Evolutionary conservation across 495 filamentous ascomycete species (phyloP).

Genomic region (Neurospora sp.): DNA sequence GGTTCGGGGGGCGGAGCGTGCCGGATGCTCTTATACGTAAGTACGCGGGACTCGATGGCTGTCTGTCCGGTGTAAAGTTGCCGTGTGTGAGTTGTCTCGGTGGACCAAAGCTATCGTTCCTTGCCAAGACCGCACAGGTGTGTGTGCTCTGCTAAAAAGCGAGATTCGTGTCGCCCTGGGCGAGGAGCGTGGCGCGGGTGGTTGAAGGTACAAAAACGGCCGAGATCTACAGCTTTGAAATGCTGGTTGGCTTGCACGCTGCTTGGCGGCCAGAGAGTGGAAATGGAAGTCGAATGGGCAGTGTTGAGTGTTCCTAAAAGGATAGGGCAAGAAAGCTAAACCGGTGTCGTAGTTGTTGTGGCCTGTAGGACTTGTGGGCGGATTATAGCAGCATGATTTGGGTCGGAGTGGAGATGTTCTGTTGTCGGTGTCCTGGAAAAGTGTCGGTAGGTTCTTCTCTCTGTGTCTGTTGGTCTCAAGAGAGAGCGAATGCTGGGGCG

Average conservation of each 20-base stretch:
- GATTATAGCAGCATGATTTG: background rate
- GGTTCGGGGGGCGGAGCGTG: background rate
- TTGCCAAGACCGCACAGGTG: slow-evolving; percentile 17
- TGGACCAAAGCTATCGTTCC: slow-evolving; percentile 12
- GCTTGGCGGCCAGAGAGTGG: slow-evolving; percentile 12
- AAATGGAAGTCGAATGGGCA: background rate
- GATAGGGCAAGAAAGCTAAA: background rate
- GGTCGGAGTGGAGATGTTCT: background rate
- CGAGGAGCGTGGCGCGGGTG: slow-evolving; percentile 17
- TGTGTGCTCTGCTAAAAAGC: slow-evolving; percentile 8
- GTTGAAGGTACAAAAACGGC: slow-evolving; percentile 14
- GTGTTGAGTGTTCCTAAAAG: background rate
- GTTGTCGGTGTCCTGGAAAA: background rate
- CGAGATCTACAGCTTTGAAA: slow-evolving; percentile 20
- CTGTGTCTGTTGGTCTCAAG: background rate
- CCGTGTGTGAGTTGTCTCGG: background rate
- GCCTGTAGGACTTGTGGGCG: background rate
- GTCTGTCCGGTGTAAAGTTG: background rate
- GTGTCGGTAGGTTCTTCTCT: background rate
- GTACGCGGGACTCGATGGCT: background rate
- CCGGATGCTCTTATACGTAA: background rate
- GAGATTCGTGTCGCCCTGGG: slow-evolving; percentile 26
- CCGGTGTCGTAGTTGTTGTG: background rate
- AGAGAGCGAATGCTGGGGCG: background rate
- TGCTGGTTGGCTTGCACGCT: slow-evolving; percentile 14